Conservation (phyloP, 2,329 filamentous ascomycete species). For the Dichotomopilus funicola region DNA sequence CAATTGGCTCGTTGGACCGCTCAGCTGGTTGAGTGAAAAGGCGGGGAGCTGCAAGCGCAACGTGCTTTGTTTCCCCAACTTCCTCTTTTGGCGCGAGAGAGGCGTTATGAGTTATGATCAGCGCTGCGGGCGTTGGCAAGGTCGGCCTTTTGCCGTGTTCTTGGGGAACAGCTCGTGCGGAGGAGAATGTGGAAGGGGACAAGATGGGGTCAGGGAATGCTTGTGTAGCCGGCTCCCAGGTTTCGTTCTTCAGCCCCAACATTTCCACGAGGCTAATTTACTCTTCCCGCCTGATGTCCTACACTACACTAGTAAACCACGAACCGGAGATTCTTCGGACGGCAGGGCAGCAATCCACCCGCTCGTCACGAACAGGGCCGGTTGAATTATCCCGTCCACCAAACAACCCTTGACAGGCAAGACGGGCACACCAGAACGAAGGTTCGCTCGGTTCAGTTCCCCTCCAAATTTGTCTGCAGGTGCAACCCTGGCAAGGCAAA, state of each 20-base stretch:
- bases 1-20: not conserved
- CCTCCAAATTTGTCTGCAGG: too few species aligned
- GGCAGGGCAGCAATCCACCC: not conserved
- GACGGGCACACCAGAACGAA: too few species aligned
- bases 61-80: slow-evolving; percentile 1
- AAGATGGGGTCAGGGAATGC: too few species aligned
- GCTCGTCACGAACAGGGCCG: not conserved
- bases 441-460: too few species aligned
- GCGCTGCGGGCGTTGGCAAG: not conserved
- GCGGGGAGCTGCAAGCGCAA: not conserved
- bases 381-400: not conserved
- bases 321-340: not conserved
- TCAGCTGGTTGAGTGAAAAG: not conserved
- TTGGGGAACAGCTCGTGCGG: not conserved
- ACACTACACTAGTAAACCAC: not conserved
- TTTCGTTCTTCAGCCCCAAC: not conserved
- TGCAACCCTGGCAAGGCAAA: too few species aligned
- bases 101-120: not conserved
- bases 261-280: not conserved
- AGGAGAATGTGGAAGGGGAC: too few species aligned
- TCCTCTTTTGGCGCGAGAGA: slow-evolving; percentile 3
- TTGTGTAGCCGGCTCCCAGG: too few species aligned
- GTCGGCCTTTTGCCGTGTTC: not conserved
- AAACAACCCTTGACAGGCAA: too few species aligned
- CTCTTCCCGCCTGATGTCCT: not conserved